Base-by-base conservation (phyloP, 495 filamentous ascomycete genomes). In the Xylaria acuta region DNA sequence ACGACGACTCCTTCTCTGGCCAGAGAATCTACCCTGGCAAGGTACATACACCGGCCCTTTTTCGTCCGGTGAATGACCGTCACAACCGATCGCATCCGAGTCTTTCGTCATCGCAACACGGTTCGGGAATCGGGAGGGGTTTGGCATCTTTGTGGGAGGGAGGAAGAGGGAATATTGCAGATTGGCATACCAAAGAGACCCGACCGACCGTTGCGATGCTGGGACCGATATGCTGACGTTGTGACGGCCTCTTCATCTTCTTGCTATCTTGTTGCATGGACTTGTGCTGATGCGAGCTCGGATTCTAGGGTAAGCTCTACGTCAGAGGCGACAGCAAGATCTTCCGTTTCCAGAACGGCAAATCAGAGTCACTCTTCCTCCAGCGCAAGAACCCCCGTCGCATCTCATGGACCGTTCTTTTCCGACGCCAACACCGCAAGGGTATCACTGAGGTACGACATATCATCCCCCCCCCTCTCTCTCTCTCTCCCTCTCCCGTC, bases 361-460 rank as follows among this genome's bases (percentile, higher is more conserved):
- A 99, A 88, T 95, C 94, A 88, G 97, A 99, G 86, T 97, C 93
- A 75, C 92, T 99, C 76, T 98, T 98, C 91, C 94, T 98, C 75
- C 96, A 99, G 89, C 95, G 96, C 88, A 99, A 99, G 92, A 99
- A 99, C 91, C 96, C 96, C 81, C 94, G 96, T 84, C 92, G 95
- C 80, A 98, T 99, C 85, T 92, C 95, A 76, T 99, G 96, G 96
- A 99, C 96, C 71, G 92, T 94, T 77, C 93, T 99, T 72, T 99
- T 90, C 92, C 90, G 96, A 85, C 92, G 95, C 86, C 94, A 97
- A 88, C 95, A 98, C 90, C 95, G 93, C 90, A 99, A 99, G 94
- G 96, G 96, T 91, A 95, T 98, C 88, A 96, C 95, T 89, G 96
- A 99, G 94, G 96, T 98, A 90, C 86, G 92, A 75, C 75, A 79